phyloP scores from a whole-genome alignment of 73 alveolate genomes.

The Paramecium pentaurelia region DNA sequence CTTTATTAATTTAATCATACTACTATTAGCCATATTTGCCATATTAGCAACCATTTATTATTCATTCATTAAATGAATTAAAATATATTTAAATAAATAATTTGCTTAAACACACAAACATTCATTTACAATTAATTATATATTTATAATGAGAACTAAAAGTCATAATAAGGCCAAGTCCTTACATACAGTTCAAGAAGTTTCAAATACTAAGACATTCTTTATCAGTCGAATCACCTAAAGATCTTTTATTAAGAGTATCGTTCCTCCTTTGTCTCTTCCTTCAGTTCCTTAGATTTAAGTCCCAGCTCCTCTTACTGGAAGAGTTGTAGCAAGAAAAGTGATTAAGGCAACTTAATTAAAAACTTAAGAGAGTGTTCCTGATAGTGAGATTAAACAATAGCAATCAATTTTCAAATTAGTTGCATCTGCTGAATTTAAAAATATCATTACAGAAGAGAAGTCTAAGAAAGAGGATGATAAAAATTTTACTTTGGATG shows the following conservation, averaged over 20 bases:
- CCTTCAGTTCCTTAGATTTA: background rate
- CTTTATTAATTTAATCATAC: background rate
- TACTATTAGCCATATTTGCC: background rate
- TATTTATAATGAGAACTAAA: background rate
- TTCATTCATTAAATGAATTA: slow-evolving; percentile 16
- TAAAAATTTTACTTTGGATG: background rate
- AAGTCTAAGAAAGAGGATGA: slow-evolving; percentile 4
- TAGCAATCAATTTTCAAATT: slow-evolving; percentile 3
- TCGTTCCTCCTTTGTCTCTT: background rate
- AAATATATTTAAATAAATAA: background rate
- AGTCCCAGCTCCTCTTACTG: background rate
- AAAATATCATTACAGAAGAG: background rate
- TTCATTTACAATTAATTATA: background rate
- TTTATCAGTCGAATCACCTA: background rate
- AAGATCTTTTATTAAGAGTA: background rate
- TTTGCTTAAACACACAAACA: background rate
- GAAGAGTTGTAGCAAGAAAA: background rate
- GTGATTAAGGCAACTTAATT: background rate
- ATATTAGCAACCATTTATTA: background rate
- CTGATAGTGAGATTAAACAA: background rate
- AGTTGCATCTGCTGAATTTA: slow-evolving; percentile 21
- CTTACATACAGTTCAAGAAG: background rate
- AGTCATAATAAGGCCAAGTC: background rate
- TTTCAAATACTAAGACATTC: background rate
- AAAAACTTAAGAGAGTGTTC: background rate